Conservation (phyloP, 352 stramenopile genomes). For the Globisporangium lucens region DNA sequence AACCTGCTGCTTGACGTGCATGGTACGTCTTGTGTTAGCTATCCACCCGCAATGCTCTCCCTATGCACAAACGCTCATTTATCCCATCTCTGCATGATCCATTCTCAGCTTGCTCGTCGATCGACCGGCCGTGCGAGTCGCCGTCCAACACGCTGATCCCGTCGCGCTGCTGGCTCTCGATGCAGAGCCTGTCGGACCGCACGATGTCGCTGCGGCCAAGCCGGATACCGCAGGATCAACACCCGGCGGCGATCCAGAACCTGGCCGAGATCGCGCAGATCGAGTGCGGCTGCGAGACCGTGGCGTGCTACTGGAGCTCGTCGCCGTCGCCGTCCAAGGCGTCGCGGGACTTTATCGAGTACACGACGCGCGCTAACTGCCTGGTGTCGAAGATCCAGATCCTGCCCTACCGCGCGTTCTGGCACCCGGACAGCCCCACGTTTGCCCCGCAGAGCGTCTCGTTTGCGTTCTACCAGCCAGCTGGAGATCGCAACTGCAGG, state of each 20-base stretch:
- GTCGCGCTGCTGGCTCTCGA: constrained; percentile 33
- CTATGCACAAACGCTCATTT: background rate
- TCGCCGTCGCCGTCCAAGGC: constrained; percentile 17
- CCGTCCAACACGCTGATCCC: constrained; percentile 32
- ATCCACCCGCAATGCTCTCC: background rate
- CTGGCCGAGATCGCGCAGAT: constrained; percentile 49
- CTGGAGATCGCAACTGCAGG: background rate
- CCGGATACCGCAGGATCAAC: background rate
- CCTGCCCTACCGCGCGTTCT: constrained; percentile 76
- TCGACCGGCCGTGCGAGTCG: constrained; percentile 30
- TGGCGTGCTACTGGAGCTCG: constrained; percentile 61
- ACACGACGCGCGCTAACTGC: constrained; percentile 37
- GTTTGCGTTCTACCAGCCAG: constrained; percentile 37
- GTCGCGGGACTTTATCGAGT: constrained; percentile 65
- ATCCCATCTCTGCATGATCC: background rate
- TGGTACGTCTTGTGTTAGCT: constrained; percentile 17
- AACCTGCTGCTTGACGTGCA: constrained; percentile 24
- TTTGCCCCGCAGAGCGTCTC: constrained; percentile 60
- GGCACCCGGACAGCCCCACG: constrained; percentile 67
- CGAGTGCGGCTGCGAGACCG: constrained; percentile 63
- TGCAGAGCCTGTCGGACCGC: constrained; percentile 28
- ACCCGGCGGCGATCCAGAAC: constrained; percentile 33
- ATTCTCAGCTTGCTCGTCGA: constrained; percentile 23
- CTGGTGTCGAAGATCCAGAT: constrained; percentile 50
- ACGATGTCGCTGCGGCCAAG: constrained; percentile 22